A percentile compares a stretch with the other conserved stretches of the same genome.
Evolutionary conservation across 2,329 filamentous ascomycete genomes (phyloP).

Genomic region (Nigrograna mackinnonii): DNA sequence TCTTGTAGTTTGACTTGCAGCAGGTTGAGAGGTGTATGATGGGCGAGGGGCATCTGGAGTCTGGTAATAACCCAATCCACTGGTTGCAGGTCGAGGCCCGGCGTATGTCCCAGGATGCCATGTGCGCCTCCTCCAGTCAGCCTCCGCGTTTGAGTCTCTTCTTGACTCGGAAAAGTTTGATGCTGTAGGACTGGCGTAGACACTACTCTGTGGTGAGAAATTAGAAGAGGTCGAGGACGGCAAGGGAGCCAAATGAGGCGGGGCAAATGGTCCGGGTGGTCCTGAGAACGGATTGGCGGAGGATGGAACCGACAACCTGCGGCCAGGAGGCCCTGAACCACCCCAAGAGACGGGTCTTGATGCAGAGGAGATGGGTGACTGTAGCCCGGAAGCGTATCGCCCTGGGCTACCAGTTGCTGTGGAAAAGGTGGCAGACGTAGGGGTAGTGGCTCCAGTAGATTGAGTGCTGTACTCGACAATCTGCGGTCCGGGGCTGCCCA

Average conservation of each 20-base stretch:
- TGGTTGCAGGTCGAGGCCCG: conserved; percentile 65
- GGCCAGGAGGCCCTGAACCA: conserved; percentile 66
- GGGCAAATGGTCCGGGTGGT: conserved; percentile 63
- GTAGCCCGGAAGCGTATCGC: conserved; percentile 68
- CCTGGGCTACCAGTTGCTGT: conserved; percentile 73
- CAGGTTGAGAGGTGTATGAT: conserved; percentile 56
- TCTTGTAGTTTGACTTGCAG: conserved; percentile 64
- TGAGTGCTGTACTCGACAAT: conserved; percentile 67
- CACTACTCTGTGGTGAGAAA: conserved; percentile 62
- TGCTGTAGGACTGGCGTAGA: conserved; percentile 68
- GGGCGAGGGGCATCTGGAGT: conserved; percentile 67
- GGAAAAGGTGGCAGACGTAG: conserved; percentile 82
- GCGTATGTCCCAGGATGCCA: conserved; percentile 83
- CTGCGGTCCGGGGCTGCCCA: conserved; percentile 65
- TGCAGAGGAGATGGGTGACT: conserved; percentile 73
- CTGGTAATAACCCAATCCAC: conserved; percentile 75
- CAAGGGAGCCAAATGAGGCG: conserved; percentile 59
- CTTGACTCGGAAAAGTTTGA: conserved; percentile 66
- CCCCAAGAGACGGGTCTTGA: conserved; percentile 76
- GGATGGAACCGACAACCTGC: conserved; percentile 82
- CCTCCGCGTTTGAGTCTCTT: conserved; percentile 72
- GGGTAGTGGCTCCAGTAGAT: conserved; percentile 77
- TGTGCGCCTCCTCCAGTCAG: conserved; percentile 80
- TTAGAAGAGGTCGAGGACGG: conserved; percentile 58
- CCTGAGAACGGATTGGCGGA: conserved; percentile 74